Conservation (phyloP, 345 rosid species). For the Noccaea caerulescens region DNA sequence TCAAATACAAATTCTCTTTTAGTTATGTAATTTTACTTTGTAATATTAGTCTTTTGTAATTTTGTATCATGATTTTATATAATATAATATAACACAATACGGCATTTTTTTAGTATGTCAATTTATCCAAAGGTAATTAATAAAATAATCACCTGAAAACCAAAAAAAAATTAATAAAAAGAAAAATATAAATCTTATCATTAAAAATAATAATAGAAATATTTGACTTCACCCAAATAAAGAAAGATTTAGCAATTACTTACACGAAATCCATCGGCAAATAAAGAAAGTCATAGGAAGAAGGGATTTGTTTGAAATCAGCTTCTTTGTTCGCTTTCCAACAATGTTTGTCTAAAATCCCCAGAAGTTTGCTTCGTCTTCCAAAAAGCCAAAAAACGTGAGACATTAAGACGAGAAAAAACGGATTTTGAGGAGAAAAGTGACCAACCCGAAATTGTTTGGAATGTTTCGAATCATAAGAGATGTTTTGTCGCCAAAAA, state of each 20-base stretch:
- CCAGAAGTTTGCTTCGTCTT: conserved; percentile 49
- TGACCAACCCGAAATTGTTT: conserved; percentile 45
- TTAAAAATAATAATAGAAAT: too few relatives aligned
- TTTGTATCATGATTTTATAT: too few relatives aligned
- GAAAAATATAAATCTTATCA: too few relatives aligned
- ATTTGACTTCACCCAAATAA: neutral
- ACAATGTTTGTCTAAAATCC: conserved; percentile 51
- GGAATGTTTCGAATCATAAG: conserved; percentile 59
- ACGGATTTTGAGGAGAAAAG: neutral
- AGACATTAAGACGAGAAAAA: neutral
- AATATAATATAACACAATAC: too few relatives aligned
- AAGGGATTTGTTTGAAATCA: conserved; percentile 14
- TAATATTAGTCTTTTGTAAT: too few relatives aligned
- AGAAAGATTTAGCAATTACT: neutral
- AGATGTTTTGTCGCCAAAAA: conserved; percentile 39
- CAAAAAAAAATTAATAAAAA: too few relatives aligned
- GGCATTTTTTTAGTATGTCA: too few relatives aligned
- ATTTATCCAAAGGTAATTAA: too few relatives aligned
- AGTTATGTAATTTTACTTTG: too few relatives aligned
- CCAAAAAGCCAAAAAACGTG: neutral
- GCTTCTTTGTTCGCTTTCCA: conserved; percentile 22
- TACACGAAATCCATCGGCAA: conserved; percentile 66
- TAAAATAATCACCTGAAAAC: too few relatives aligned
- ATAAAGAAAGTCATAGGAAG: conserved; percentile 59
- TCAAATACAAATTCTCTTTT: too few relatives aligned